A percentile compares a stretch with the other conserved stretches of the same genome.
Conservation (phyloP, 352 stramenopile genomes). For the Pythium dissimile region DNA sequence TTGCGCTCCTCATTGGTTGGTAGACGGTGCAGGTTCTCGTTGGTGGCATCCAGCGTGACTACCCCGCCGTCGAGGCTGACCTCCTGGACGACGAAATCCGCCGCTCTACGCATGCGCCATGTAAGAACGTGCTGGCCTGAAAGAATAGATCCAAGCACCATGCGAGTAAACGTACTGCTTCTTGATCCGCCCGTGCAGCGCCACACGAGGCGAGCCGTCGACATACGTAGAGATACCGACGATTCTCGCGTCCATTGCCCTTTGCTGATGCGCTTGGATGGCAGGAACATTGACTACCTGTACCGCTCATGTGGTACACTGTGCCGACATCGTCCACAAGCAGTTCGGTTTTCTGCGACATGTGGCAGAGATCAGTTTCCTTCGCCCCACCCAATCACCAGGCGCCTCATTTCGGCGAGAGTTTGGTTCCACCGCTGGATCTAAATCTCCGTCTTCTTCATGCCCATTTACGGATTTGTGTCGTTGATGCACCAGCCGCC, state of each 20-base stretch:
- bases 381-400: slow-evolving; percentile 18
- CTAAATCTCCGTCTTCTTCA: no score
- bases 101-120: slow-evolving; percentile 21
- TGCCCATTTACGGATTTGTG: no score
- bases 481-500: no score
- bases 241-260: slow-evolving; percentile 16
- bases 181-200: slow-evolving; percentile 41
- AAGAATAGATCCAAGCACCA: no score
- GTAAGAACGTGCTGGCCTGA: no score
- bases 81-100: slow-evolving; percentile 75
- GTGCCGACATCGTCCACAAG: neutral
- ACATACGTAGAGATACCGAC: slow-evolving; percentile 57
- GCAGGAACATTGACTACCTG: slow-evolving; percentile 8
- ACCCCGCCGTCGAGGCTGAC: slow-evolving; percentile 40
- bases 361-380: neutral
- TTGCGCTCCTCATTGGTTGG: slow-evolving; percentile 35
- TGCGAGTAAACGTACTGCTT: slow-evolving; percentile 33
- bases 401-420: slow-evolving; percentile 10
- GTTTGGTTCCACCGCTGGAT: no score
- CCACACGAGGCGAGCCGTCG: slow-evolving; percentile 1
- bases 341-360: neutral
- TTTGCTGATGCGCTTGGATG: neutral
- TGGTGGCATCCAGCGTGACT: slow-evolving; percentile 28
- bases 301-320: neutral
- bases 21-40: slow-evolving; percentile 18